phyloP scores from a whole-genome alignment of 495 filamentous ascomycete species.

The Penicillium verhagenii region DNA sequence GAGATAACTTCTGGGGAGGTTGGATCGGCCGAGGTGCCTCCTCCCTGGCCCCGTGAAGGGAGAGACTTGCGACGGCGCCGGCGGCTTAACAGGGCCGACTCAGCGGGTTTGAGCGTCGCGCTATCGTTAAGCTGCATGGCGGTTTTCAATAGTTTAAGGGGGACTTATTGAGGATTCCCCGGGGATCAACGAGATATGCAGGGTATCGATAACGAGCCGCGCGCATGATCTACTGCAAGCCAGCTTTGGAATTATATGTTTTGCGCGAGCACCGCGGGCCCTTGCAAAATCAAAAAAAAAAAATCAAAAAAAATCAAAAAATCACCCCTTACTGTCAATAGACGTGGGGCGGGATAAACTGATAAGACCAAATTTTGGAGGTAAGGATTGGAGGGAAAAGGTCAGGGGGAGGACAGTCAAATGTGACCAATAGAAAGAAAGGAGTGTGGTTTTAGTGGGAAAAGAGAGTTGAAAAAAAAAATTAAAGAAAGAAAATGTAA shows the following conservation, averaged over 20 bases:
- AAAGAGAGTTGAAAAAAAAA: slow-evolving; percentile 11
- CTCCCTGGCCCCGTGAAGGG: slow-evolving; percentile 31
- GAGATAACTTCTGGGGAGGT: slow-evolving; percentile 93
- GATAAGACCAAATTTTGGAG: slow-evolving; percentile 11
- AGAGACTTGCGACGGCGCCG: slow-evolving; percentile 43
- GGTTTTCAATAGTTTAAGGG: slow-evolving; percentile 27
- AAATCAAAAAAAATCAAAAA: background rate
- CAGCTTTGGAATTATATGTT: background rate
- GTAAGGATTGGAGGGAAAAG: slow-evolving; percentile 4
- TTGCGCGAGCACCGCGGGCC: background rate
- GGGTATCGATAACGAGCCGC: slow-evolving; percentile 1
- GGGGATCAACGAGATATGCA: slow-evolving; percentile 21
- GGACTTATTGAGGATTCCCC: slow-evolving; percentile 1
- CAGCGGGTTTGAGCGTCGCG: slow-evolving; percentile 23
- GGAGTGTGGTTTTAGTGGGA: slow-evolving; percentile 2
- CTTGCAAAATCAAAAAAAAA: background rate
- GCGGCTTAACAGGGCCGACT: slow-evolving; percentile 35
- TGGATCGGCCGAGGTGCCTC: slow-evolving; percentile 42
- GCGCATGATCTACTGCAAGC: slow-evolving; percentile 27
- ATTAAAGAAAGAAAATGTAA: slow-evolving; percentile 8
- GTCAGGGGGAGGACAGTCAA: slow-evolving; percentile 1
- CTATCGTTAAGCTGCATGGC: slow-evolving; percentile 38
- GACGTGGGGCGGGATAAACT: slow-evolving; percentile 2
- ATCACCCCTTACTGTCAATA: slow-evolving; percentile 18
- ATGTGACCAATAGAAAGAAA: background rate